Conservation (phyloP, 2,329 filamentous ascomycete species). For the Ambrosiella beaveri region DNA sequence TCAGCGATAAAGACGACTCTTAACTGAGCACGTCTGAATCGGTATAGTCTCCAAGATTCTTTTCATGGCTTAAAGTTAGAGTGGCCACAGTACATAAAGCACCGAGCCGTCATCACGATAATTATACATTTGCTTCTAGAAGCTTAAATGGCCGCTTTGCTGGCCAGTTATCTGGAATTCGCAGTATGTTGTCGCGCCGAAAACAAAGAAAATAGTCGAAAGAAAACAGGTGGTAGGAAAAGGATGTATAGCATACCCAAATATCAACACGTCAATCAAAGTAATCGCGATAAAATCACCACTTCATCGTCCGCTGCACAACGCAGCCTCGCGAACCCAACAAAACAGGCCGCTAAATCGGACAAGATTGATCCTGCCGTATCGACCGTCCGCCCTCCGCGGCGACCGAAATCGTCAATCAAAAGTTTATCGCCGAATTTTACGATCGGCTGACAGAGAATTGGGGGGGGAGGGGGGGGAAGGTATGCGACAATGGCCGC, state of each 20-base stretch:
- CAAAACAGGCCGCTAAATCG: too few relatives aligned
- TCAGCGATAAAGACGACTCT: too few relatives aligned
- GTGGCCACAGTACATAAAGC: not conserved
- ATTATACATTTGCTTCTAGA: not conserved
- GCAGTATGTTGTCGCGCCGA: not conserved
- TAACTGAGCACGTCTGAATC: too few relatives aligned
- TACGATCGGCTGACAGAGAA: too few relatives aligned
- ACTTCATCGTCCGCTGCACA: not conserved
- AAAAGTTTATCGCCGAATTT: too few relatives aligned
- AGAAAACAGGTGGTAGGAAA: not conserved
- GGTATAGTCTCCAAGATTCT: too few relatives aligned
- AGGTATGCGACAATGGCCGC: too few relatives aligned
- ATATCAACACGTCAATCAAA: not conserved
- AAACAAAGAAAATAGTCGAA: not conserved
- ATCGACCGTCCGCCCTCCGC: too few relatives aligned
- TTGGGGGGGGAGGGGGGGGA: too few relatives aligned
- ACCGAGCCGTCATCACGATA: not conserved
- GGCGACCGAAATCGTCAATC: too few relatives aligned
- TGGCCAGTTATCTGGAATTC: not conserved
- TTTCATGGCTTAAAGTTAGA: not conserved
- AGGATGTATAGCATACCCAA: not conserved
- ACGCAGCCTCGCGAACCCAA: not conserved
- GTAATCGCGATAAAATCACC: not conserved
- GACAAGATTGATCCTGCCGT: too few relatives aligned
- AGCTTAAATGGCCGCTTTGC: not conserved